These are phyloP conservation scores for Malus hybrid DNA, from an alignment of 331 rosid genomes.

Conservation along the genomic window DNA sequence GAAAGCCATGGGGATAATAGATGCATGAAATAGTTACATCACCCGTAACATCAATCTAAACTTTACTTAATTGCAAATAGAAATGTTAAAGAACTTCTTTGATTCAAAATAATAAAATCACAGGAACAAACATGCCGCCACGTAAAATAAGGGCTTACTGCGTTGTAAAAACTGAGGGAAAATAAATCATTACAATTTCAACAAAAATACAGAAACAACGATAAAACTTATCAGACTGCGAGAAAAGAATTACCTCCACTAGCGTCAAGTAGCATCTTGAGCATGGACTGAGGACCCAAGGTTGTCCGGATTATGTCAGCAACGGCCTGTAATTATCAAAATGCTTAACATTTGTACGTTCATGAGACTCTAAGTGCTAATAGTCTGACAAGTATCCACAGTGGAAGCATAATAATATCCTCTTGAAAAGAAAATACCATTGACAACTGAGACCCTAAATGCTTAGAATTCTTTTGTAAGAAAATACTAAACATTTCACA, in stretches of 20 bases:
- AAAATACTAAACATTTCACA: background rate
- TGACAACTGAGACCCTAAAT: background rate
- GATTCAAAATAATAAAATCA: background rate
- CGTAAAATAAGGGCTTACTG: background rate
- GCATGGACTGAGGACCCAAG: conserved; percentile 96
- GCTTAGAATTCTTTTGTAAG: background rate
- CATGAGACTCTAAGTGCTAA: background rate
- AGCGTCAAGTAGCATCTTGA: conserved; percentile 91
- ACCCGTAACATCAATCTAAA: background rate
- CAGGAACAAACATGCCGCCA: background rate
- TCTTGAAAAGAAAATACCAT: background rate
- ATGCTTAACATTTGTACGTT: background rate
- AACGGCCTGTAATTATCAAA: conserved; percentile 56
- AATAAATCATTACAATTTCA: background rate
- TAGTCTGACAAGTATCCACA: background rate
- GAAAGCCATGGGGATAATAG: background rate
- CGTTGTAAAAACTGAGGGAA: background rate
- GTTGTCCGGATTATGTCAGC: conserved; percentile 98
- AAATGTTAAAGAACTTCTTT: background rate
- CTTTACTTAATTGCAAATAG: background rate
- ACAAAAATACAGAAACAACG: background rate
- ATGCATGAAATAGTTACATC: background rate
- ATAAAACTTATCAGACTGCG: background rate
- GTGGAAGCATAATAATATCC: background rate
- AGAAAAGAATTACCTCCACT: conserved; percentile 48